phyloP scores from a whole-genome alignment of 1,284 basidiomycete species.

The Fomitopsis palustris region DNA sequence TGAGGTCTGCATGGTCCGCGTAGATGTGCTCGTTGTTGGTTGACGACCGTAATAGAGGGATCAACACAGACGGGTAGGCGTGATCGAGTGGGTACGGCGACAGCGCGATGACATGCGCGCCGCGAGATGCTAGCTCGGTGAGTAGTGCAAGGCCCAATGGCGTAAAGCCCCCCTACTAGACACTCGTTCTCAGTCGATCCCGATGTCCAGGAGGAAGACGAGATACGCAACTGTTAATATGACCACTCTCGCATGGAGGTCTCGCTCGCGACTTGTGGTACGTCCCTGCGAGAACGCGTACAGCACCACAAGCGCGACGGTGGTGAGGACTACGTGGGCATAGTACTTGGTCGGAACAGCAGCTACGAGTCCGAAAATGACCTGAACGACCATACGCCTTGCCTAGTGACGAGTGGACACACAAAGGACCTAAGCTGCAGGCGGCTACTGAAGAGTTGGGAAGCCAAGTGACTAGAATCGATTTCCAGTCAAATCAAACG shows the following conservation, averaged over 20 bases:
- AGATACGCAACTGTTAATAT: slow-evolving; percentile 54
- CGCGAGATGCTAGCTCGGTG: slow-evolving; percentile 60
- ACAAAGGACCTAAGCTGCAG: not conserved
- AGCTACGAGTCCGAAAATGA: slow-evolving; percentile 25
- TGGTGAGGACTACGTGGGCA: slow-evolving; percentile 43
- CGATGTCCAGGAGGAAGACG: not conserved
- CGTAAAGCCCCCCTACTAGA: slow-evolving; percentile 64
- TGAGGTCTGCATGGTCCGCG: slow-evolving; percentile 70
- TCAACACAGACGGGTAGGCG: slow-evolving; percentile 50
- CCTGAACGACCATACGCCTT: slow-evolving; percentile 32
- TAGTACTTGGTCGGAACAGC: slow-evolving; percentile 36
- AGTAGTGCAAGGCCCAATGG: slow-evolving; percentile 66
- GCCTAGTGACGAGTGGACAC: not conserved
- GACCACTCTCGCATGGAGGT: slow-evolving; percentile 67
- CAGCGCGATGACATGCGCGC: slow-evolving; percentile 73
- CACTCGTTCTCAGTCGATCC: slow-evolving; percentile 2
- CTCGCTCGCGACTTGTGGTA: slow-evolving; percentile 63
- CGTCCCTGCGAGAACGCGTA: slow-evolving; percentile 65
- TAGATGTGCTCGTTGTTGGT: slow-evolving; percentile 73
- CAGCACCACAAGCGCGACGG: slow-evolving; percentile 43
- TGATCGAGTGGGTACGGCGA: slow-evolving; percentile 55
- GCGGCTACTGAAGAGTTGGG: too few species aligned
- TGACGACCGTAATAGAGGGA: slow-evolving; percentile 59
- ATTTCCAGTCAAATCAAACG: too few species aligned
- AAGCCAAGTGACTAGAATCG: too few species aligned